Base-by-base conservation (phyloP, 768 basidiomycete species). In the Trametes gibbosa region DNA sequence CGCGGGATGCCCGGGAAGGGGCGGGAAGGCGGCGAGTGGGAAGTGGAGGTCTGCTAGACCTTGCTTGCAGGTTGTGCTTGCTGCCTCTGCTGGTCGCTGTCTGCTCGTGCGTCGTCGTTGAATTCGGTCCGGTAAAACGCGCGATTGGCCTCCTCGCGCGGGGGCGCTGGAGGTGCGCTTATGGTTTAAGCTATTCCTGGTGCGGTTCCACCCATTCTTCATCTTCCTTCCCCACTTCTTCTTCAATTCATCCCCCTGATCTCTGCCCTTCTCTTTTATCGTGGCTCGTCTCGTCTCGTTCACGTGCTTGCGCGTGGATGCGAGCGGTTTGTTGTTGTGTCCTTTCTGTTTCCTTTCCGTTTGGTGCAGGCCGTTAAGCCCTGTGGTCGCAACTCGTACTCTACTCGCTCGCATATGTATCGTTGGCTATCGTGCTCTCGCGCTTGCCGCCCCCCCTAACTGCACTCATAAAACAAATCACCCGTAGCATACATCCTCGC, bases 11-110 rank as follows among this genome's bases (percentile, higher is more conserved):
- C 87, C 0, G 77, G 77, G 21, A 73, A 79, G 29, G 85, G 84
- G 46, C 80, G 80, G 62, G 84, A 86, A 69, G 85, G 85, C 47
- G 87, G 87, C 61, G 87, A 89, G 74, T 89, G 88, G 87, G 87
- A 90, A 70, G 86, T 90, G 46, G 82, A 87, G 69, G 75, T 89
- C 51, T 87, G 85, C 71, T 88, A 65, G 69, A 24, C 34, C 50
- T n/a, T 24, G 53, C 13, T 43, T n/a, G 32, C 46, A 25, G 43
- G 29, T 14, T 17, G n/a, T 19, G 29, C 19, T 23, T 48, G 34
- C 29, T 32, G 29, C 29, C 29, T 10, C 29, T 32, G 29, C 29
- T 32, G 29, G 29, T 32, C 10, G 29, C 29, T 32, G 29, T 32
- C 29, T 10, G 29, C 29, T 10, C 29, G 29, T 32, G 29, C 29